Evolutionary conservation across 2,329 filamentous ascomycete genomes (phyloP), one percentile per base, ranked within the genome.

Genomic region (Thielaviopsis ethacetica): DNA sequence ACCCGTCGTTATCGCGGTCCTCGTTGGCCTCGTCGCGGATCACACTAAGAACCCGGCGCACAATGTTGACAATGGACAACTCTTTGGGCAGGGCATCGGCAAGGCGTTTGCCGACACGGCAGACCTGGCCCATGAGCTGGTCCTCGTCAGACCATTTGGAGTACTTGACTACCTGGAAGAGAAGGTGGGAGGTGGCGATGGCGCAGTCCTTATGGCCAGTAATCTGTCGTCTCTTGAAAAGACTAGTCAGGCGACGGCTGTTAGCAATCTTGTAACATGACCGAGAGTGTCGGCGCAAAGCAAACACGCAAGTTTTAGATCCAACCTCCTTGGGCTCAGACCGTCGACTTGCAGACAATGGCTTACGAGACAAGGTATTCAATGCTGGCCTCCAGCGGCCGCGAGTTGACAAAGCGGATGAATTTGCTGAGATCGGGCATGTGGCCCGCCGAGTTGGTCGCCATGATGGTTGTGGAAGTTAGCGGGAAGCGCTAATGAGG

Each of bases 21-120:
- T 94, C 88, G 65, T 88, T 85, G 47, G 88, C 86, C 67, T 97
- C 91, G 67, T 96, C 91, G 56, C 93, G 83, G 63, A 98, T 93
- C 63, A 98, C 78, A 51, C 90, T 88, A 44, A 98, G 75, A 2
- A 97, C 87, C 62, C 93, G 84, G 62, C 91, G 83, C 53, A 96
- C 88, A 65, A 98, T 91, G 67, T 98, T 98, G 57, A 90, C 91
- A 52, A 96, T 89, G 5, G 90, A 88, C 65, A 95, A 84, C 73
- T 97, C 93, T 62, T 86, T 82, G 17, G 91, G 91, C 66, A 95
- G 89, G 7, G 93, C 91, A 59, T 85, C 81, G 41, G 86, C 84
- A 51, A 98, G 77, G 59, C 83, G 81, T 65, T 83, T 80, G 59
- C 93, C 93, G 24, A 91, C 83, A 61, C 83, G 79, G 63, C 87